Conservation (phyloP, 768 basidiomycete species). For the Ramaria sp. region DNA sequence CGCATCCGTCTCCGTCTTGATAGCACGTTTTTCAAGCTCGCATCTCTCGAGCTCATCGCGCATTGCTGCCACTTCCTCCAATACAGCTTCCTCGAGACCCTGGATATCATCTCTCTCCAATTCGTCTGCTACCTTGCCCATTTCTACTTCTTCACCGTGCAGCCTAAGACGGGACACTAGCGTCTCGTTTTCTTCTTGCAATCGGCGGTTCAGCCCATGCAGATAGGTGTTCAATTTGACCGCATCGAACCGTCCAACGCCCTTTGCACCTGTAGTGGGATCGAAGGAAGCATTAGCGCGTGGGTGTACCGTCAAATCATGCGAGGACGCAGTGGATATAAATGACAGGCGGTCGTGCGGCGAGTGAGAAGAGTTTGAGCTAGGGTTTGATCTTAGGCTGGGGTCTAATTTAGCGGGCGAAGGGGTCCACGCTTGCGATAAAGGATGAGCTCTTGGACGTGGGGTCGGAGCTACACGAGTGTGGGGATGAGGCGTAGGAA, state of each 20-base stretch:
- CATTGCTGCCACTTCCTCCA: constrained; percentile 56
- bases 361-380: constrained; percentile 19
- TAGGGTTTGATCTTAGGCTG: constrained; percentile 17
- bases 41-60: constrained; percentile 34
- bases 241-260: constrained; percentile 73
- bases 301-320: constrained; percentile 71
- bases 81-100: constrained; percentile 50
- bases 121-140: constrained; percentile 25
- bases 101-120: constrained; percentile 46
- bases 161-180: constrained; percentile 44
- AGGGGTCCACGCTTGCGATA: constrained; percentile 39
- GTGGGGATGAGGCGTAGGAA: constrained; percentile 53
- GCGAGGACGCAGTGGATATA: constrained; percentile 76
- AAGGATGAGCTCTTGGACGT: constrained; percentile 54
- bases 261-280: constrained; percentile 54
- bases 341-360: constrained; percentile 53
- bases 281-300: constrained; percentile 80
- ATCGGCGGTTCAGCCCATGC: constrained; percentile 69
- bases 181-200: constrained; percentile 78
- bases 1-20: constrained; percentile 25
- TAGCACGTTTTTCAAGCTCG: constrained; percentile 32
- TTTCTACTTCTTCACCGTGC: constrained; percentile 36
- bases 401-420: constrained; percentile 17
- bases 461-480: constrained; percentile 47
- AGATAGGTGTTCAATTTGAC: constrained; percentile 78